Base-by-base conservation (phyloP, 2,329 filamentous ascomycete species). In the Stachybotrys echinatus region DNA sequence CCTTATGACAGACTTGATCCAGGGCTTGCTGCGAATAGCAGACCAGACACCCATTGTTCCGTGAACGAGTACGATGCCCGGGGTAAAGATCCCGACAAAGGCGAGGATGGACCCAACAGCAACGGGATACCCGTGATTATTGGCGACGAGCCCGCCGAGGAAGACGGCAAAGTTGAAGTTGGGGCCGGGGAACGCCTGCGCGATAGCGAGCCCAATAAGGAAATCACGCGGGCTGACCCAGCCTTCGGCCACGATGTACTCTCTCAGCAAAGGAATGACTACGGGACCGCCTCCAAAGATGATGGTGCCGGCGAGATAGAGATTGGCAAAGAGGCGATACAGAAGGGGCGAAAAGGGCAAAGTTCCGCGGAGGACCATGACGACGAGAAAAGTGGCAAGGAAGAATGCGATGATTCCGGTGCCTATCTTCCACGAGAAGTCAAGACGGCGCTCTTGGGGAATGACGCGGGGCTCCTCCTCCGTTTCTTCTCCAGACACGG, bases 141-240 rank as follows among this genome's bases (percentile, higher is more conserved):
- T 62, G 1, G 80, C 68, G 0, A 77, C 71, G 1, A 85, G 61
- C 0, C 69, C 66, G 1, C 81, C 80, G 0, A 85, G 66, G 50
- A 75, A 84, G 0, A 84, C 79, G 0, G 78, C 79, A 52, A 84
- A 83, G 59, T 74, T 74, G 27, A 69, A 71, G 53, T 71, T 70
- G 7, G 67, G 68, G 0, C 68, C 68, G 0, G 87, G 86, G 50
- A 89, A 86, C 0, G 83, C 77, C 63, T 90, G 86, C 18, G 83
- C 84, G 48, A 90, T 75, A 7, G 86, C 87, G 0, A 90, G 77
- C 0, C 86, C 87, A 45, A 89, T 80, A 1, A 90, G 71, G 61
- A 90, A 89, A 61, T 90, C 84, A 4, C 87, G 77, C 0, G 83
- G 73, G 0, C 76, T 80, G 0, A 90, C 85, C 85, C 85, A 90